Conservation (phyloP, 192 early-diverging fungal genomes). For the Backusella macrospora region DNA sequence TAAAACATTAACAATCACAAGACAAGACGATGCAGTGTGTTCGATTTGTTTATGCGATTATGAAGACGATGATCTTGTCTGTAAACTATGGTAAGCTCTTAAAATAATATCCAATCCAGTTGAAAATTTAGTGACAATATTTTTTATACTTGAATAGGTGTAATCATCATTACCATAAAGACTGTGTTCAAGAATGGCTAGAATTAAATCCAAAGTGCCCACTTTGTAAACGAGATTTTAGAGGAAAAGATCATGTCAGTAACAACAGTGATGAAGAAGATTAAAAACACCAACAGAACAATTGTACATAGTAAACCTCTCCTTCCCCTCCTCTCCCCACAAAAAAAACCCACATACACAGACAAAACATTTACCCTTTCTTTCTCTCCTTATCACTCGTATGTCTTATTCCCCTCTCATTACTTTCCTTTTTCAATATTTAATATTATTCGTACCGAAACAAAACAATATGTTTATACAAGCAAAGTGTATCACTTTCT, state of each 20-base stretch:
- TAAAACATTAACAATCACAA: neutral
- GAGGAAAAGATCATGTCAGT: conserved; percentile 34
- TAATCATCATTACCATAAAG: conserved; percentile 79
- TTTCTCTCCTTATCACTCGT: no score
- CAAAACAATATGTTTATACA: no score
- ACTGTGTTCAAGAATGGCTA: conserved; percentile 85
- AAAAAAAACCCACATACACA: no score
- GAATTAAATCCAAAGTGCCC: conserved; percentile 75
- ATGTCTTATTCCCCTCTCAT: no score
- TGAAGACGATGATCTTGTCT: conserved; percentile 75
- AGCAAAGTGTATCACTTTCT: neutral
- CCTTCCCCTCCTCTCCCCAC: no score
- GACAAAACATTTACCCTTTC: no score
- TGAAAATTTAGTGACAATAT: no score
- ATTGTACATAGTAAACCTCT: neutral
- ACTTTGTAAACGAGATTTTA: conserved; percentile 66
- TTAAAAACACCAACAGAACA: neutral
- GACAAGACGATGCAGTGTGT: conserved; percentile 50
- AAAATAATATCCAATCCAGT: no score
- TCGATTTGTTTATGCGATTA: conserved; percentile 79
- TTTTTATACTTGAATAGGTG: conserved; percentile 33
- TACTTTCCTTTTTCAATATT: no score
- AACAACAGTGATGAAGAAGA: neutral
- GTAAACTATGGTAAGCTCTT: conserved; percentile 59
- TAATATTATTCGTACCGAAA: no score